Evolutionary conservation across 1,284 basidiomycete species (phyloP).

Genomic region (Boletus albobrunnescens): DNA sequence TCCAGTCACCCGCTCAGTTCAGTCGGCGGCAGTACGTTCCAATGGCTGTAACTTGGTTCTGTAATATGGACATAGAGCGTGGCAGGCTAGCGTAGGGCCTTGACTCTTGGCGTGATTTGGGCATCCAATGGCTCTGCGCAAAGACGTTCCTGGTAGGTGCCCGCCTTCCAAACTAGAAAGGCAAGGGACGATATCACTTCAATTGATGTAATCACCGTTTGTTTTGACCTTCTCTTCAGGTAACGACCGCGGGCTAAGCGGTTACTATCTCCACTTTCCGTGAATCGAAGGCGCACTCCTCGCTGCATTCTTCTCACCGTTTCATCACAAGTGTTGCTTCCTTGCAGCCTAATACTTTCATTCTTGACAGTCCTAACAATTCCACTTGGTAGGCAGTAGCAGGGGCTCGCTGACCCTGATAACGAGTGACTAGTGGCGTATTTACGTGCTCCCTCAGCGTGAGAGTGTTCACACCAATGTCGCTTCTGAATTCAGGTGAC

Average conservation of each 20-base stretch:
- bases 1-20: not conserved
- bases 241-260: too few relatives aligned
- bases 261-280: too few relatives aligned
- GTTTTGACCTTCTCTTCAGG: not conserved
- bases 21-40: not conserved
- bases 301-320: not conserved
- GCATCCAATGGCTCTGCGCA: not conserved
- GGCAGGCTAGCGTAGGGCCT: too few relatives aligned
- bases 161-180: not conserved
- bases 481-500: not conserved
- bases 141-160: too few relatives aligned
- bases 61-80: not conserved
- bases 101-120: not conserved
- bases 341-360: too few relatives aligned
- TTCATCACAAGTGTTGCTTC: too few relatives aligned
- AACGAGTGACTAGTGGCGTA: not conserved
- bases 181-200: not conserved
- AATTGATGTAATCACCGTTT: not conserved
- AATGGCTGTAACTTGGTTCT: not conserved
- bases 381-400: too few relatives aligned
- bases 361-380: too few relatives aligned
- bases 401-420: too few relatives aligned
- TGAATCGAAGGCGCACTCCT: not conserved
- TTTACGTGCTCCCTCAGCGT: not conserved
- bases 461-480: not conserved